phyloP scores from a whole-genome alignment of 192 early-diverging fungal genomes.

The Backusella circina region DNA sequence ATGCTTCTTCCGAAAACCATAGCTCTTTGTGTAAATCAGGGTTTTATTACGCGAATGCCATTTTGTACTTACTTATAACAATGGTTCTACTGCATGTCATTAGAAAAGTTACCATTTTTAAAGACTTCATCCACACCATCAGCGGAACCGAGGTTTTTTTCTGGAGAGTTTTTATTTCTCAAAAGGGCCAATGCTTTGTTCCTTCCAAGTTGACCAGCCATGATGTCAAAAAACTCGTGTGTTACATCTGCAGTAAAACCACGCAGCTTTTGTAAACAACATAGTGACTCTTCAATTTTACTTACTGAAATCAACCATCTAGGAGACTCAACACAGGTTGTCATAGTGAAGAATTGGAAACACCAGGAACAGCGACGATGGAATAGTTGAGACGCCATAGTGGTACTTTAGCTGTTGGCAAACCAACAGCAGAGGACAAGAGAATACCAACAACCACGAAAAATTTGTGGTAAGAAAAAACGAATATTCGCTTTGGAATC shows the following conservation, averaged over 20 bases:
- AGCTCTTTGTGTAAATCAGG: too few relatives aligned
- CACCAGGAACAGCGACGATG: slow-evolving; percentile 56
- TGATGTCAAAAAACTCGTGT: slow-evolving; percentile 60
- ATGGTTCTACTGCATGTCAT: too few relatives aligned
- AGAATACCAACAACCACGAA: slow-evolving; percentile 78
- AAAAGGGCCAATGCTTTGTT: background rate
- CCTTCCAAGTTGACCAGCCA: slow-evolving; percentile 34
- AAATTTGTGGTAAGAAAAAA: slow-evolving; percentile 30
- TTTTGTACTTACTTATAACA: too few relatives aligned
- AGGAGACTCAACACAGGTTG: slow-evolving; percentile 76
- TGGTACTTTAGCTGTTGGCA: slow-evolving; percentile 56
- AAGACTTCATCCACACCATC: background rate
- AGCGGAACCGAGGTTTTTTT: background rate
- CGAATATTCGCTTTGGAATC: background rate
- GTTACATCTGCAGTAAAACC: slow-evolving; percentile 46
- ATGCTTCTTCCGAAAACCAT: too few relatives aligned
- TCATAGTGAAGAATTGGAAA: slow-evolving; percentile 58
- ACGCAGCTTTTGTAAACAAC: slow-evolving; percentile 52
- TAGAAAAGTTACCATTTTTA: background rate
- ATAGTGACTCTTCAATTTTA: slow-evolving; percentile 56
- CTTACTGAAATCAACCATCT: slow-evolving; percentile 65
- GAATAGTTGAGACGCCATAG: slow-evolving; percentile 71
- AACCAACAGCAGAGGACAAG: slow-evolving; percentile 58
- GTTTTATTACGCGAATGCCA: too few relatives aligned
- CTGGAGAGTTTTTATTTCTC: background rate